A percentile compares a stretch with the other conserved stretches of the same genome.
Conservation (phyloP, 768 basidiomycete genomes). For the Pleurotus djamor region DNA sequence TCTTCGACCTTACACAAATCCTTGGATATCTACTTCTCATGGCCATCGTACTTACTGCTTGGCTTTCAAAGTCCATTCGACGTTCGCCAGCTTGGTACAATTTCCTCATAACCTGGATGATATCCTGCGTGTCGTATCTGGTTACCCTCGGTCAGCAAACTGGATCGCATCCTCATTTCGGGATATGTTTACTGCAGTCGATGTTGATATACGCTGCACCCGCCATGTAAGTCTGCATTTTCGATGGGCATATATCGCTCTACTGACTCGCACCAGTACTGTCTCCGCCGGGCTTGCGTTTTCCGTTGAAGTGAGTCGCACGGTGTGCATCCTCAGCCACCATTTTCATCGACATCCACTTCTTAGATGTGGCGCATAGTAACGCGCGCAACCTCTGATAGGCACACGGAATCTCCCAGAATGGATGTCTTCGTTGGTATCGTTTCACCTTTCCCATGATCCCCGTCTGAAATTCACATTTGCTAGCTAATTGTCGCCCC, state of each 20-base stretch:
- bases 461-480: no score
- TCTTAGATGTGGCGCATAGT: neutral
- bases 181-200: neutral
- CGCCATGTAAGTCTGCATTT: neutral
- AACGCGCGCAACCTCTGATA: neutral
- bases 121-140: neutral
- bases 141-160: constrained; percentile 2
- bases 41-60: neutral
- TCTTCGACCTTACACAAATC: constrained; percentile 1
- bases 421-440: neutral
- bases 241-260: neutral
- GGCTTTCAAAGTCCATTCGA: neutral
- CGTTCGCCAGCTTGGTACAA: constrained; percentile 1
- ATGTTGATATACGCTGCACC: constrained; percentile 1
- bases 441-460: no score
- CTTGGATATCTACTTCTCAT: neutral
- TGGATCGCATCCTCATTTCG: neutral
- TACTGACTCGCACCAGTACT: neutral
- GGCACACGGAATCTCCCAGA: neutral
- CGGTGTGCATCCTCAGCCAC: neutral
- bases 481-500: neutral
- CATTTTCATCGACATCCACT: neutral
- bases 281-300: neutral
- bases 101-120: neutral
- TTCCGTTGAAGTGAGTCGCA: neutral